Conservation (phyloP, 352 stramenopile species). For the Phytophthora sp. region DNA sequence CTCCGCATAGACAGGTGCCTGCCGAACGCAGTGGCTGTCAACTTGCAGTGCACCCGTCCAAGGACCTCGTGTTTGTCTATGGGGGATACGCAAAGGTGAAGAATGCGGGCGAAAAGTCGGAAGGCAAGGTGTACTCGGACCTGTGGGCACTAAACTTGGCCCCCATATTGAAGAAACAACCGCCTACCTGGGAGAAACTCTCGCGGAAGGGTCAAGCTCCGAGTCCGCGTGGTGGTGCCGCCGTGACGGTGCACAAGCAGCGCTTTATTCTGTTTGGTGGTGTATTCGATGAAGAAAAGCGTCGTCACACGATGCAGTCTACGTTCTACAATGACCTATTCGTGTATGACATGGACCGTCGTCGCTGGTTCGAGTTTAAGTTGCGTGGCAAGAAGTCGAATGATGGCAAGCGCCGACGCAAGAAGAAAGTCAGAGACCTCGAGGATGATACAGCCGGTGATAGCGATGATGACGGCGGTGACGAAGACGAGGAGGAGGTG, state of each 20-base stretch:
- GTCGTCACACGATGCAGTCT: conserved; percentile 79
- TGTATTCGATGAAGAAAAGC: conserved; percentile 93
- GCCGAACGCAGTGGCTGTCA: conserved; percentile 84
- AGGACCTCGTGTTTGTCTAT: conserved; percentile 94
- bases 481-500: conserved; percentile 73
- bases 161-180: conserved; percentile 85
- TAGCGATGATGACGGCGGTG: conserved; percentile 57
- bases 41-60: conserved; percentile 80
- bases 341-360: conserved; percentile 96
- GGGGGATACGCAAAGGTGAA: conserved; percentile 97
- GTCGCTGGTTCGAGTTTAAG: conserved; percentile 95
- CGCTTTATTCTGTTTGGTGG: conserved; percentile 97
- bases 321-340: conserved; percentile 98
- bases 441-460: conserved; percentile 49
- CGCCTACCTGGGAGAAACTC: conserved; percentile 94
- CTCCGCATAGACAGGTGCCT: conserved; percentile 65
- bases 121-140: conserved; percentile 96
- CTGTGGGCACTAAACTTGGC: conserved; percentile 95
- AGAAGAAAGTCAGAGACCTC: conserved; percentile 59
- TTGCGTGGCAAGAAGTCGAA: conserved; percentile 87
- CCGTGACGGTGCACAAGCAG: conserved; percentile 93
- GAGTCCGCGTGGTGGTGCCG: conserved; percentile 75
- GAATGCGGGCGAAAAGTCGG: conserved; percentile 89
- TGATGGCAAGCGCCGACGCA: conserved; percentile 63
- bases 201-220: conserved; percentile 90